phyloP scores from a whole-genome alignment of 768 basidiomycete genomes.

The Ramaria rubella region DNA sequence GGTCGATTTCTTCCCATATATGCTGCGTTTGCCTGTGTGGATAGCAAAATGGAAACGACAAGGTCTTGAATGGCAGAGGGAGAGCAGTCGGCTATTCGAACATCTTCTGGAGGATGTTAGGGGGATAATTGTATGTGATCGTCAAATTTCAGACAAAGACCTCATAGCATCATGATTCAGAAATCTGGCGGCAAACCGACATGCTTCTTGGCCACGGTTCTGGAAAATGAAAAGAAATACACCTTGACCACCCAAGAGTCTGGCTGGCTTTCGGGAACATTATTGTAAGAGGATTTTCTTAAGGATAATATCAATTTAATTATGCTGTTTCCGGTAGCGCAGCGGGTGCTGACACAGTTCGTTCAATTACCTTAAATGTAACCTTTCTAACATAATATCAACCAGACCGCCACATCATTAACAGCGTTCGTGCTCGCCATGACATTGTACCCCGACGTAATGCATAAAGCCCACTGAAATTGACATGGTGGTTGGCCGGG shows the following conservation, averaged over 20 bases:
- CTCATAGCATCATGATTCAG: neutral
- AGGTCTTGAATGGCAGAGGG: constrained; percentile 17
- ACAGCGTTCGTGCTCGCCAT: neutral
- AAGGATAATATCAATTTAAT: no score
- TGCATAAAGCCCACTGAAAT: neutral
- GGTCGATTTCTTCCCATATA: constrained; percentile 32
- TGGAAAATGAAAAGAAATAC: no score
- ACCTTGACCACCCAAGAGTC: no score
- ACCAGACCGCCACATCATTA: neutral
- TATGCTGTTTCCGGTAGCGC: neutral
- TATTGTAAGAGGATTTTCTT: no score
- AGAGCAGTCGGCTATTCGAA: constrained; percentile 22
- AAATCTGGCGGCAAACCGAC: neutral
- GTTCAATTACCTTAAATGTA: neutral
- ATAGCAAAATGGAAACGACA: constrained; percentile 27
- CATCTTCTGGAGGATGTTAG: constrained; percentile 13
- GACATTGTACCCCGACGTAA: neutral
- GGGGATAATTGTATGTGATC: constrained; percentile 1
- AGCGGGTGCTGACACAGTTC: neutral
- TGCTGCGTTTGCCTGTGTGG: constrained; percentile 26
- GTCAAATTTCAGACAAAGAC: neutral
- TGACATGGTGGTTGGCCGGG: neutral
- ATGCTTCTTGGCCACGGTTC: no score
- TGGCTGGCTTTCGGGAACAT: no score
- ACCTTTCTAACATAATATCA: neutral